Conservation (phyloP, 345 rosid species). For the Diplotaxis tenuifolia region DNA sequence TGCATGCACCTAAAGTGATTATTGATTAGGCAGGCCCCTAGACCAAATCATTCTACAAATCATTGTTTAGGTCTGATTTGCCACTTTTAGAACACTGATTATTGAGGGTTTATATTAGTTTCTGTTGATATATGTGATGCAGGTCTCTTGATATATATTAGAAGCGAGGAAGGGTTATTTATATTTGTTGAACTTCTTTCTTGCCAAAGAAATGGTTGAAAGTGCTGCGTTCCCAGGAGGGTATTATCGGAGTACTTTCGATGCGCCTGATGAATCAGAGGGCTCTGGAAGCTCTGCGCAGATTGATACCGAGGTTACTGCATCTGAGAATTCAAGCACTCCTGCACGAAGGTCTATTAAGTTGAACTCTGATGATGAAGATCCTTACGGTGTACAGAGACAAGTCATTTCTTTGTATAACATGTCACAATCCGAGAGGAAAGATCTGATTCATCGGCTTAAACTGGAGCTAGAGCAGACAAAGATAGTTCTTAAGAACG, state of each 20-base stretch:
- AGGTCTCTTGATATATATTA: constrained; percentile 29
- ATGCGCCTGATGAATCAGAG: constrained; percentile 70
- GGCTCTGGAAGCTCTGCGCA: constrained; percentile 81
- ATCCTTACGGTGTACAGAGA: constrained; percentile 54
- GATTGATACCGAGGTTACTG: constrained; percentile 62
- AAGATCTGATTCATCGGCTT: constrained; percentile 54
- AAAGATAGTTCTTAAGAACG: constrained; percentile 59
- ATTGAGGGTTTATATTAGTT: constrained; percentile 5
- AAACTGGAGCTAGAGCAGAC: constrained; percentile 68
- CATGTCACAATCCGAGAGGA: constrained; percentile 64
- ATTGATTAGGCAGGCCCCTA: background rate
- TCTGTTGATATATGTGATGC: constrained; percentile 22
- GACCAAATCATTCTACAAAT: background rate
- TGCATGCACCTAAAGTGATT: background rate
- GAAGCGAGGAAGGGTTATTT: constrained; percentile 14
- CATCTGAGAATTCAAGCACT: constrained; percentile 63
- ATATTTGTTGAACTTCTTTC: constrained; percentile 18
- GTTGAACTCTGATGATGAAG: constrained; percentile 50
- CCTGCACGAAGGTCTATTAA: constrained; percentile 57
- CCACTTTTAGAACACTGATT: background rate
- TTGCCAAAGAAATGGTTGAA: constrained; percentile 50
- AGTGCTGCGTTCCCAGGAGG: constrained; percentile 54
- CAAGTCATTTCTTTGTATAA: constrained; percentile 62
- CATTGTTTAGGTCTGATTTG: background rate
- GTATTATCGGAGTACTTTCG: constrained; percentile 47